Conservation (phyloP, 768 basidiomycete genomes). For the Sarcodon aspratus region DNA sequence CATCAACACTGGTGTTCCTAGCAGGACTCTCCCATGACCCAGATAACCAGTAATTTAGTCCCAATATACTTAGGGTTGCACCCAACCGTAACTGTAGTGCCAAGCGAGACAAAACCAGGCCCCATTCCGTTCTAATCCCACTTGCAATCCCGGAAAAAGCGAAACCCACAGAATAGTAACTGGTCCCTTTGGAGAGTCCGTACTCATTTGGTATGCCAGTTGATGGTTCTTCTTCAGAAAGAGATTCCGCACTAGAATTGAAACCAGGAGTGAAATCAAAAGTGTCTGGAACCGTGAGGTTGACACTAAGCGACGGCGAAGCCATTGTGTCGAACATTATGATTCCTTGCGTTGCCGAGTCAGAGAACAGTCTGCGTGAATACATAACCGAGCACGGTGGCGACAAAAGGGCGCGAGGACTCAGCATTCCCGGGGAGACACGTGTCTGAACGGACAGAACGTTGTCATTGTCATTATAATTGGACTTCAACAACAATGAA, state of each 20-base stretch:
- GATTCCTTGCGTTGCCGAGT: constrained; percentile 33
- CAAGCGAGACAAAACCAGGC: constrained; percentile 42
- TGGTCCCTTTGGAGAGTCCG: constrained; percentile 35
- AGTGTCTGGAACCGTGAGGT: constrained; percentile 6
- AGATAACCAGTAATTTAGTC: constrained; percentile 13
- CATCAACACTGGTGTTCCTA: constrained; percentile 26
- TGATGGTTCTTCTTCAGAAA: constrained; percentile 1
- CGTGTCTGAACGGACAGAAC: constrained; percentile 6
- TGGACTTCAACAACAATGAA: constrained; percentile 26
- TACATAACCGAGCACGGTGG: constrained; percentile 33
- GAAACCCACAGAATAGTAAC: constrained; percentile 38
- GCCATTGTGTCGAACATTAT: constrained; percentile 26
- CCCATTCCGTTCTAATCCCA: constrained; percentile 37
- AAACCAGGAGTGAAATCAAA: constrained; percentile 21
- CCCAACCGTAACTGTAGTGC: constrained; percentile 38
- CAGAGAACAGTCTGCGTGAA: constrained; percentile 40
- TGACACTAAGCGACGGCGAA: constrained; percentile 32
- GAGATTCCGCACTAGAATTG: constrained; percentile 11
- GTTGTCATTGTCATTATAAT: constrained; percentile 40
- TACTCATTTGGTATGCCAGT: constrained; percentile 32
- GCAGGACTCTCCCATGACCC: background rate
- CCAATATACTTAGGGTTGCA: constrained; percentile 36
- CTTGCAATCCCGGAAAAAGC: constrained; percentile 35
- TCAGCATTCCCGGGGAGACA: background rate
- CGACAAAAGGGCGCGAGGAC: constrained; percentile 11